Percentiles rank a stretch among this genome's conserved stretches.
Conservation (phyloP, 208 protist genomes). For the Leishmania aethiopica region DNA sequence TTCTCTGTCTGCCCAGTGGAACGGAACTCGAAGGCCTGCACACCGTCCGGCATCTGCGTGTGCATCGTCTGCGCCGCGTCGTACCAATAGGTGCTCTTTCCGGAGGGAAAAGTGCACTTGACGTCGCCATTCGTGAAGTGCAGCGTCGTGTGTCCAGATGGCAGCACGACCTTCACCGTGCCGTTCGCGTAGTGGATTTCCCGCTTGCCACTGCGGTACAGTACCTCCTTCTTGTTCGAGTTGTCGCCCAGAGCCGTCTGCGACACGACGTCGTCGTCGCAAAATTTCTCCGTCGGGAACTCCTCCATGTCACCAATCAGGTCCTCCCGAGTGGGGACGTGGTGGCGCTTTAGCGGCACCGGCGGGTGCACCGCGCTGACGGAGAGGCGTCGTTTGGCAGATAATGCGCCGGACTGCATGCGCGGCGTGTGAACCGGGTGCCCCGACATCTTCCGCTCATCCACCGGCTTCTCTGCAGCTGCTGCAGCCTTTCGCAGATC, state of each 20-base stretch:
- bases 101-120: slow-evolving; percentile 89
- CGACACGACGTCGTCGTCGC: slow-evolving; percentile 77
- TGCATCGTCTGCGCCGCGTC: slow-evolving; percentile 91
- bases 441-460: slow-evolving; percentile 42
- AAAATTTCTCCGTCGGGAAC: slow-evolving; percentile 52
- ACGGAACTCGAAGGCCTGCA: slow-evolving; percentile 92
- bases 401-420: slow-evolving; percentile 13
- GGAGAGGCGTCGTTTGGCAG: slow-evolving; percentile 16
- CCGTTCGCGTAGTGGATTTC: slow-evolving; percentile 94
- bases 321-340: slow-evolving; percentile 65
- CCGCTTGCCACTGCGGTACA: slow-evolving; percentile 90
- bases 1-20: slow-evolving; percentile 89
- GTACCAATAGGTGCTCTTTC: slow-evolving; percentile 94
- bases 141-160: slow-evolving; percentile 79
- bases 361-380: slow-evolving; percentile 15
- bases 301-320: slow-evolving; percentile 66
- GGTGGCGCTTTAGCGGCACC: slow-evolving; percentile 34
- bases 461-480: slow-evolving; percentile 22
- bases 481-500: slow-evolving; percentile 20
- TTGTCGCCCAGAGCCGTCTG: slow-evolving; percentile 76
- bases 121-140: slow-evolving; percentile 94
- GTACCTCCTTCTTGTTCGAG: slow-evolving; percentile 86
- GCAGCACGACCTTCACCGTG: slow-evolving; percentile 88
- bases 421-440: slow-evolving; percentile 67
- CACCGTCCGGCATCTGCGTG: slow-evolving; percentile 83